Evolutionary conservation across 139 green algal genomes (phyloP).

Genomic region (Tetradesmus obliquus): DNA sequence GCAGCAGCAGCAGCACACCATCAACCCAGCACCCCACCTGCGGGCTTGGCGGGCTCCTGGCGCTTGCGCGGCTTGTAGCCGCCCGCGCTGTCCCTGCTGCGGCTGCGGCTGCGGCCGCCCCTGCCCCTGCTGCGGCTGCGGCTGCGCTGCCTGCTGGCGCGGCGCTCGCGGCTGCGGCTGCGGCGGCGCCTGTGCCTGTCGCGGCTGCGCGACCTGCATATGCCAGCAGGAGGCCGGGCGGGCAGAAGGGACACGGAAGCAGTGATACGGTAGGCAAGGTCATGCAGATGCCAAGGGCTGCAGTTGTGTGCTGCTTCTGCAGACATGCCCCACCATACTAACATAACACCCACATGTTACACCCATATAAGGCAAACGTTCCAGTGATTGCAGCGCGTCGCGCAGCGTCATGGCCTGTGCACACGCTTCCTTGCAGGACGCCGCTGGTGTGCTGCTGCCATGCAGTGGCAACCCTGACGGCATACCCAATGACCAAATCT

Average conservation of each 20-base stretch:
- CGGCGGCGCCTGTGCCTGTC: constrained; percentile 15
- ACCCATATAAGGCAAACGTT: too few species aligned
- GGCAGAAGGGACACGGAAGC: too few species aligned
- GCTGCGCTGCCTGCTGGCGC: background rate
- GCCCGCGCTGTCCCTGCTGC: background rate
- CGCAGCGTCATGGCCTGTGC: too few species aligned
- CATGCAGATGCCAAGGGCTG: background rate
- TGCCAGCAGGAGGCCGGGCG: background rate
- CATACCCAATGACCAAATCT: too few species aligned
- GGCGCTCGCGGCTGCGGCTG: constrained; percentile 7
- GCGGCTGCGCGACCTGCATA: constrained; percentile 17
- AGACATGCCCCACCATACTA: too few species aligned
- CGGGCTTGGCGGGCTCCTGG: constrained; percentile 21
- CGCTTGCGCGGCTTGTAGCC: constrained; percentile 37
- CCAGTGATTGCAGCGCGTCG: too few species aligned
- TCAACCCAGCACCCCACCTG: background rate
- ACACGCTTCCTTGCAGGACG: too few species aligned
- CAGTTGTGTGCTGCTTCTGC: background rate
- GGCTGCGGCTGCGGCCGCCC: constrained; percentile 1
- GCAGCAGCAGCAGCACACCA: background rate
- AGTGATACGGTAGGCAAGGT: too few species aligned
- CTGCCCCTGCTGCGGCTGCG: constrained; percentile 5
- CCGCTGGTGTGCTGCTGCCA: too few species aligned
- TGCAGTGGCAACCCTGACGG: too few species aligned
- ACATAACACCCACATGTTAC: too few species aligned